Evolutionary conservation across 495 filamentous ascomycete genomes (phyloP), one percentile per base, ranked within the genome.

Genomic region (Aspergillus steynii): DNA sequence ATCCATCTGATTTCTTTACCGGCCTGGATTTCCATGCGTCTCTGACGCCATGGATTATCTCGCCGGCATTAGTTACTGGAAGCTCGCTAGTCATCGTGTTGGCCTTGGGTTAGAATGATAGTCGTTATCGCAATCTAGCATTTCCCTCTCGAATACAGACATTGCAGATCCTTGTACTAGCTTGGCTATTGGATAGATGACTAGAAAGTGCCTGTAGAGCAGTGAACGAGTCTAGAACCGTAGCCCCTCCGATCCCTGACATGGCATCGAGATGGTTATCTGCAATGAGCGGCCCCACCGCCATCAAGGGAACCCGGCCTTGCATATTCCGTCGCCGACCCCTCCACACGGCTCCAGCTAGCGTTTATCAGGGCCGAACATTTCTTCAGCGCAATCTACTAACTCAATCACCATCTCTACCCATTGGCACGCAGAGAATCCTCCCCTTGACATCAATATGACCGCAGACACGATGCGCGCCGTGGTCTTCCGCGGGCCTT

Each of bases 401-500:
- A 8, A 28, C 34, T 25, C 37, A 15, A 29, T 10, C 37, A 10
- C 7, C 9, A 14, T 42, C 9, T 14, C 37, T 12, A 1, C 1
- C 12, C 12, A 42, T 42, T 14, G 37, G 14, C 12, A 15, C 14
- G 0, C 37, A 14, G 20, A 14, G 10, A 4, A 42, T 42, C 14
- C 37, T 42, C 10, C 9, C 12, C 1, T 15, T 53, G 8, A 50
- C 49, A 0, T 31, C 29, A 37, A 29, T 42, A 69, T 66, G 66
- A 6, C 56, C 10, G 45, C 27, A 26, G 56, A 53, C 51, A 78
- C 68, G 51, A 84, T 81, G 77, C 74, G 75, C 52, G 76, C 79
- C 68, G 82, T 84, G 29, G 71, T 83, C 12, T 84, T 84, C 66
- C 74, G 79, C 47, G 78, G 71, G 26, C 77, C 78, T 25, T 73